phyloP scores from a whole-genome alignment of 2,329 filamentous ascomycete species.

The Clarireedia paspali region DNA sequence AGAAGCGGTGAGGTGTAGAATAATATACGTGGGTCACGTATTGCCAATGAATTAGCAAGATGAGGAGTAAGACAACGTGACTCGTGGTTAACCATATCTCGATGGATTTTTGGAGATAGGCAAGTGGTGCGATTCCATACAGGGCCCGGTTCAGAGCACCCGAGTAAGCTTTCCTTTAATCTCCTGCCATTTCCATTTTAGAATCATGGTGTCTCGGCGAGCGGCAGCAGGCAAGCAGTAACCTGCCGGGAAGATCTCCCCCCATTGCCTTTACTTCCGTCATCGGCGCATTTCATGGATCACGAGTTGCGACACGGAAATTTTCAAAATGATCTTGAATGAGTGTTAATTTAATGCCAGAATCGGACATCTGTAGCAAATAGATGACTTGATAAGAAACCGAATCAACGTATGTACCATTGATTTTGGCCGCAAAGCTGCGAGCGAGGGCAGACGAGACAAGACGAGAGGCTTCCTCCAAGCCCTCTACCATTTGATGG shows the following conservation, averaged over 20 bases:
- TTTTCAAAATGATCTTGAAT: background rate
- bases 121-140: background rate
- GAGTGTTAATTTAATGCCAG: background rate
- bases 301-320: conserved; percentile 9
- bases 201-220: conserved; percentile 18
- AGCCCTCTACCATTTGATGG: background rate
- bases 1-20: conserved; percentile 5
- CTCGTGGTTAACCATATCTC: conserved; percentile 12
- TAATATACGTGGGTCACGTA: conserved; percentile 28
- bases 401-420: background rate
- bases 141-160: conserved; percentile 9
- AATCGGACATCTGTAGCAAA: background rate
- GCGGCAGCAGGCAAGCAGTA: conserved; percentile 17
- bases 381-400: background rate
- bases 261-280: conserved; percentile 14
- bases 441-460: background rate
- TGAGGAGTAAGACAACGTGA: conserved; percentile 21
- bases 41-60: conserved; percentile 25
- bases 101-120: background rate
- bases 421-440: background rate
- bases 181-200: conserved; percentile 11
- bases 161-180: background rate
- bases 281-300: conserved; percentile 8
- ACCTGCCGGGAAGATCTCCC: conserved; percentile 16
- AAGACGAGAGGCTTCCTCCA: background rate